Evolutionary conservation across 352 stramenopile species (phyloP), one percentile per base, ranked within the genome.

Genomic region (Pythium aquatile): DNA sequence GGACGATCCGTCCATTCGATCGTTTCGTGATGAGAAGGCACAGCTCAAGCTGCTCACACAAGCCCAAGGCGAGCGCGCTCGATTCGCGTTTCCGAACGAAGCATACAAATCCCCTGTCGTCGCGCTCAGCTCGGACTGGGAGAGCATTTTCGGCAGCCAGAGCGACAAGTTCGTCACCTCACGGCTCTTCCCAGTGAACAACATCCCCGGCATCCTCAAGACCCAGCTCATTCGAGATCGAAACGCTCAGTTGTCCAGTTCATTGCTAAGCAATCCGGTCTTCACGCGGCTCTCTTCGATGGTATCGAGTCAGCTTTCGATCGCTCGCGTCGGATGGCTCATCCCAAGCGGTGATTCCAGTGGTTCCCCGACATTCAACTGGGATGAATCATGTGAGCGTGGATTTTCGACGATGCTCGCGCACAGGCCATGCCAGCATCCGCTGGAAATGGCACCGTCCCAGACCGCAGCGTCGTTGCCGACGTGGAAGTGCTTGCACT

Each of bases 81-180:
- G 55, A 20, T 81, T 80, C 56, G 81, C 81, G 14, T 88, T 90
- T 48, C 55, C 70, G 7, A 74, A 65, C 44, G 35, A 16, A 1
- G 46, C 63, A 1, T 79, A 76, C 39, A 66, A 64, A 20, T 75
- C 70, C 5, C 42, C 56, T 47, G 28, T 87, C 48, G 74, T 88
- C 1, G 76, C 66, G 3, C 55, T 90, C n/a, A 83, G 79, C 54
- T 87, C 81, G 2, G 81, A 90, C 59, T 90, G 81, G 81, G 70
- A 72, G 24, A 79, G 56, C 20, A 78, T 90, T 24, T 90, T 90
- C 53, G 81, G 81, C 2, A 77, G 73, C 17, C 81, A 90, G 55
- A 86, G 79, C 24, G 65, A 71, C 5, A 66, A 81, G 30, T 83
- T 88, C 55, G 63, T 30, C 37, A 66, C 66, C 30, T 76, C 76